phyloP scores from a whole-genome alignment of 768 basidiomycete genomes.

The Cystofilobasidium capitatum region DNA sequence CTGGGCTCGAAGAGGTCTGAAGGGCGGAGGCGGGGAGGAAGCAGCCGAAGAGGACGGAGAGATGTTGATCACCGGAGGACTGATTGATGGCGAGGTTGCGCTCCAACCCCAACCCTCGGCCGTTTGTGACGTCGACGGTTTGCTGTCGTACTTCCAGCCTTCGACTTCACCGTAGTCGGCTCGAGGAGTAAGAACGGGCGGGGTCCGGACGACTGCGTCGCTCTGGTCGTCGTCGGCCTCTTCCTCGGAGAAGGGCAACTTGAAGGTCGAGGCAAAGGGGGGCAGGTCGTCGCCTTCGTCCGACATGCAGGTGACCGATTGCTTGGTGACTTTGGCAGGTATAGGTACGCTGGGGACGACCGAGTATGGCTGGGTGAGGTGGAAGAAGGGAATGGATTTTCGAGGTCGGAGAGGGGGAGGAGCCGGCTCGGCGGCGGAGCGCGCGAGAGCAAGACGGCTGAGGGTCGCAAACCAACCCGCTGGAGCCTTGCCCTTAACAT shows the following conservation, averaged over 20 bases:
- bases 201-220: not conserved
- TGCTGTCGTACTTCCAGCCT: not conserved
- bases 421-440: not conserved
- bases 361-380: not conserved
- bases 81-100: not conserved
- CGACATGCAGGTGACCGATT: not conserved
- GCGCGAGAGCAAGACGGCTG: not conserved
- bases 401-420: not conserved
- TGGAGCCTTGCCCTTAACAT: conserved; percentile 1
- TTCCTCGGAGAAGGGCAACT: not conserved
- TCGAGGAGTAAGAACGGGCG: not conserved
- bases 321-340: not conserved
- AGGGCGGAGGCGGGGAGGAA: not conserved
- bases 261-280: not conserved
- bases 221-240: not conserved
- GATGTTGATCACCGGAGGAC: not conserved
- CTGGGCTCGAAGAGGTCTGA: not conserved
- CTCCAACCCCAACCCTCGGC: not conserved
- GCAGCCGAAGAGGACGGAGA: not conserved
- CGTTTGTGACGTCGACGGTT: not conserved
- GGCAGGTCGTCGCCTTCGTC: conserved; percentile 11
- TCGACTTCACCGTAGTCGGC: conserved; percentile 4
- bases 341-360: not conserved
- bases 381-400: not conserved
- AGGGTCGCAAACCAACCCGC: not conserved